Evolutionary conservation across 441 rosid genomes (phyloP).

Genomic region (Adansonia rubrostipa): DNA sequence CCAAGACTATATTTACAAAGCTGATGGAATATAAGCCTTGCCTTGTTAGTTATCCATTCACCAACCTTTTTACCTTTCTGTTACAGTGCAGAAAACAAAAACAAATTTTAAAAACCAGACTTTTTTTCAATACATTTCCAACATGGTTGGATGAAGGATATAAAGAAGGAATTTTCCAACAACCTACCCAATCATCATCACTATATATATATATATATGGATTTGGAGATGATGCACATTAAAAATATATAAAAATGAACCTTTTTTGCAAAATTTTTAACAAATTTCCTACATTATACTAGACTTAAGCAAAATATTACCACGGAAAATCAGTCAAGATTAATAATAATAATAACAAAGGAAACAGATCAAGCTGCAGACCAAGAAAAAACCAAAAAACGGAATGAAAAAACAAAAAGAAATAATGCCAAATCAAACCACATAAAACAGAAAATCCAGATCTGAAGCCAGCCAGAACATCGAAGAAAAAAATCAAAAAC

Average conservation of each 20-base stretch:
- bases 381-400: background rate
- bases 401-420: background rate
- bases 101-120: background rate
- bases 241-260: background rate
- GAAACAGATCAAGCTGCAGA: slow-evolving; percentile 23
- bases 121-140: background rate
- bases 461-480: slow-evolving; percentile 30
- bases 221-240: background rate
- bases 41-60: background rate
- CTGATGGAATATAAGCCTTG: background rate
- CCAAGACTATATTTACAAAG: background rate
- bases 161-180: background rate
- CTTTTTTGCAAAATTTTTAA: background rate
- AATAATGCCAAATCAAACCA: slow-evolving; percentile 19
- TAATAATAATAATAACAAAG: too few species aligned
- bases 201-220: background rate
- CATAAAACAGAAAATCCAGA: slow-evolving; percentile 29
- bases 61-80: background rate
- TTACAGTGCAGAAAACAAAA: background rate
- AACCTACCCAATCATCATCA: background rate
- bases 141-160: background rate
- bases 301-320: background rate
- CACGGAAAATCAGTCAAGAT: background rate
- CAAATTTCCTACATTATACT: slow-evolving; percentile 1
- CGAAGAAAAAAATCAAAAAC: background rate